These are phyloP conservation scores for Gossypium herbaceum DNA, from an alignment of 345 rosid species.

Conservation along the genomic window DNA sequence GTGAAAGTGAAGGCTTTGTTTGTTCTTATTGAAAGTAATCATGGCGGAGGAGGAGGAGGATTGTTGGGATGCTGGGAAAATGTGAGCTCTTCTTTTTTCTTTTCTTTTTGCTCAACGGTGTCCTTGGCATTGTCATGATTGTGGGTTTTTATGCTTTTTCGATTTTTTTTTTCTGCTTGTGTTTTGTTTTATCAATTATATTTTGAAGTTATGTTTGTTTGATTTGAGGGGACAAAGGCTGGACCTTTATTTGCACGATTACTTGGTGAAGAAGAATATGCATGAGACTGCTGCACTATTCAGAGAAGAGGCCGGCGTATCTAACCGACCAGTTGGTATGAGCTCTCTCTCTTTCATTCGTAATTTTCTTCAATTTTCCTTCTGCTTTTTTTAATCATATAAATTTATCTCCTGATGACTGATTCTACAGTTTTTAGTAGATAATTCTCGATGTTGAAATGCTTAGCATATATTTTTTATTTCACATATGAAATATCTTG, in stretches of 20 bases:
- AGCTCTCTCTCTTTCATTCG: background rate
- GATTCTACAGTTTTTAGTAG: background rate
- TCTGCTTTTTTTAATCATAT: background rate
- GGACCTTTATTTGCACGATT: slow-evolving; percentile 37
- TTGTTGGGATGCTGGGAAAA: slow-evolving; percentile 15
- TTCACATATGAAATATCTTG: background rate
- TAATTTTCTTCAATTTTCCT: background rate
- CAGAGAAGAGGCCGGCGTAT: slow-evolving; percentile 25
- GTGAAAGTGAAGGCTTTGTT: background rate
- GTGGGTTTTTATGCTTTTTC: background rate
- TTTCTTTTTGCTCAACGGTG: background rate
- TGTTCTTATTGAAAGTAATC: background rate
- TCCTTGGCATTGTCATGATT: background rate
- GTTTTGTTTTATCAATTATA: background rate
- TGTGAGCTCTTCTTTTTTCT: slow-evolving; percentile 7
- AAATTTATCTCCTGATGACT: background rate
- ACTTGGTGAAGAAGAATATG: slow-evolving; percentile 32
- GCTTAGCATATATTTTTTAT: background rate
- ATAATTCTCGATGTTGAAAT: background rate
- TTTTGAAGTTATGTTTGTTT: slow-evolving; percentile 4
- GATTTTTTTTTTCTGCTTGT: background rate
- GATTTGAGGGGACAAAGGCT: slow-evolving; percentile 24
- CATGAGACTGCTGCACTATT: slow-evolving; percentile 30
- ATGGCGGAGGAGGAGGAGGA: background rate
- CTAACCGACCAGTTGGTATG: slow-evolving; percentile 27